Percentiles rank a stretch among this genome's conserved stretches.
phyloP scores from a whole-genome alignment of 805 yeast genomes.

The Helenozyma baotianmanensis region DNA sequence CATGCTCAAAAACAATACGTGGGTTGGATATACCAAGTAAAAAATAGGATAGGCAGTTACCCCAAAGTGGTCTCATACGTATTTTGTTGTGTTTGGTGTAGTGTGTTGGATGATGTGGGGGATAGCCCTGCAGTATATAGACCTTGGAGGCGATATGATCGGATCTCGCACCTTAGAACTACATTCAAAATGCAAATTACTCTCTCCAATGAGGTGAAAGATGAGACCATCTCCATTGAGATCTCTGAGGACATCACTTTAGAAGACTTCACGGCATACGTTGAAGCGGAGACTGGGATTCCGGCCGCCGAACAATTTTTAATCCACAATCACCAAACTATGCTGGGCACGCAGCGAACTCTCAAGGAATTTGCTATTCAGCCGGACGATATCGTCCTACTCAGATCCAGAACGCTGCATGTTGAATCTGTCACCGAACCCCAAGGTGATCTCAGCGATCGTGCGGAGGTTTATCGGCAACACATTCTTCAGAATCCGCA shows the following conservation, averaged over 20 bases:
- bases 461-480: slow-evolving; percentile 45
- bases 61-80: no score
- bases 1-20: no score
- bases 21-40: no score
- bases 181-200: slow-evolving; percentile 12
- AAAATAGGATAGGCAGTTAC: no score
- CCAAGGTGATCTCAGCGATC: no score
- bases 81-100: no score
- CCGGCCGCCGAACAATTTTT: slow-evolving; percentile 45
- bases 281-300: slow-evolving; percentile 65
- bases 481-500: slow-evolving; percentile 42
- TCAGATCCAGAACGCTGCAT: slow-evolving; percentile 14
- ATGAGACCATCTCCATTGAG: slow-evolving; percentile 45
- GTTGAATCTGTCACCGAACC: no score
- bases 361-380: slow-evolving; percentile 45
- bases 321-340: slow-evolving; percentile 39
- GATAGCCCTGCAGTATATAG: no score
- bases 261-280: slow-evolving; percentile 65
- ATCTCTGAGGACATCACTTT: slow-evolving; percentile 60
- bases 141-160: no score
- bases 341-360: slow-evolving; percentile 32
- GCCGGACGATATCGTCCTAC: slow-evolving; percentile 58
- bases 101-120: no score
- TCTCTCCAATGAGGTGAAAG: slow-evolving; percentile 17
- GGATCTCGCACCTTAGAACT: no score